phyloP scores from a whole-genome alignment of 176 grass and related monocot species.

The Musa acuminata region DNA sequence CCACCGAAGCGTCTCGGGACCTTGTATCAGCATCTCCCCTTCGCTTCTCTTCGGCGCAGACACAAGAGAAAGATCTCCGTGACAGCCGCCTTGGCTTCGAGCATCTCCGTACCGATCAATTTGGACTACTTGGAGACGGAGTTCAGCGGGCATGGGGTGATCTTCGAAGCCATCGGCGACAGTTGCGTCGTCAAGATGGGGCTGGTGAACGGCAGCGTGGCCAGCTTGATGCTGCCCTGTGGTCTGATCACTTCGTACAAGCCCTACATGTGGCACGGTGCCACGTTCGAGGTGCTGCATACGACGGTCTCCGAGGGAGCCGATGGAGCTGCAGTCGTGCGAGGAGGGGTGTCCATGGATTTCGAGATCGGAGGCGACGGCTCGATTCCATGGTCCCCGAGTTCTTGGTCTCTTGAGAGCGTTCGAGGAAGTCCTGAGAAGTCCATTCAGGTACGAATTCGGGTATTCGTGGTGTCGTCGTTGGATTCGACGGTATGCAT shows the following conservation, averaged over 20 bases:
- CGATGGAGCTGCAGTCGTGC: slow-evolving; percentile 26
- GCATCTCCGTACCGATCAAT: slow-evolving; percentile 25
- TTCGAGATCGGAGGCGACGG: slow-evolving; percentile 23
- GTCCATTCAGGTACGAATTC: slow-evolving; percentile 39
- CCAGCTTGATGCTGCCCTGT: slow-evolving; percentile 63
- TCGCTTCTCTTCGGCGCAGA: slow-evolving; percentile 9
- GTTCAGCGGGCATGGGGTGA: slow-evolving; percentile 61
- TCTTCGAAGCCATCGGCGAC: slow-evolving; percentile 49
- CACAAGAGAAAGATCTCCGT: slow-evolving; percentile 5
- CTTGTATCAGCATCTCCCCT: neutral
- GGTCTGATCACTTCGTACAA: slow-evolving; percentile 77
- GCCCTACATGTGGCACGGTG: slow-evolving; percentile 79
- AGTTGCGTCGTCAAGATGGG: slow-evolving; percentile 56
- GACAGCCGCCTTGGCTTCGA: slow-evolving; percentile 24
- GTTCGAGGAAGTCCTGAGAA: slow-evolving; percentile 37
- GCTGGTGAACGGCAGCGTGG: slow-evolving; percentile 52
- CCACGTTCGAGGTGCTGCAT: slow-evolving; percentile 51
- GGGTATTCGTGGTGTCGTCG: no score
- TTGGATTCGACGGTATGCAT: neutral
- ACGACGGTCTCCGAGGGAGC: slow-evolving; percentile 36
- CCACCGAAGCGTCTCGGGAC: slow-evolving; percentile 21
- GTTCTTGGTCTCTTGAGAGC: slow-evolving; percentile 47
- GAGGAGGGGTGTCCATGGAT: slow-evolving; percentile 48
- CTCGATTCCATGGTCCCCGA: slow-evolving; percentile 27
- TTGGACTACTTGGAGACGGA: slow-evolving; percentile 63